Base-by-base conservation (phyloP, 2,329 filamentous ascomycete genomes). In the Macrophomina phaseolina region DNA sequence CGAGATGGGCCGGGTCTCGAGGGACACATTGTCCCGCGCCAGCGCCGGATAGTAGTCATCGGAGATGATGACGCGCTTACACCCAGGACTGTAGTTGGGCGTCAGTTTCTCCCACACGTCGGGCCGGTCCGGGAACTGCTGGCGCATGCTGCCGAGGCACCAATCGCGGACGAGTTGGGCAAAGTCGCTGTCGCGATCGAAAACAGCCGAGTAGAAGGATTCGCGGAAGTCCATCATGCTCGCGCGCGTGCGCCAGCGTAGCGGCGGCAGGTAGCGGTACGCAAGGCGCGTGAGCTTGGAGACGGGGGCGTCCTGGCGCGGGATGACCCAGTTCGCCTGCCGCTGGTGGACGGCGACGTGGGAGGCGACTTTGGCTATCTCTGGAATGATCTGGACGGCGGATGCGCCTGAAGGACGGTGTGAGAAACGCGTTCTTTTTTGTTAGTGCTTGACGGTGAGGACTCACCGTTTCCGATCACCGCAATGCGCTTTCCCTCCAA, bases 311-410 rank as follows among this genome's bases (percentile, higher is more conserved):
- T 89, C 86, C 2, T 76, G 68, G 16, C 86, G 83, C 3, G 86
- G 85, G 2, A 86, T 80, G 5, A 88, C 74, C 85, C 86, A 89
- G 70, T 88, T 88, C 0, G 87, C 84, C 0, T 85, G 85, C 16
- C 87, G 79, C 71, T 89, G 86, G 73, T 85, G 88, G 14, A 89
- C 76, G 0, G 82, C 84, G 16, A 89, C 73, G 12, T 81, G 77
- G 2, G 81, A 78, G 9, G 82, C 83, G 2, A 81, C 77, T 51
- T 84, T 84, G 2, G 82, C 81, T 40, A 88, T 79, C 63, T 87
- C 85, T 1, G 86, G 86, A 36, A 87, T 79, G 68, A 89, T 87
- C 68, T 89, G 87, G 1, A 81, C 82, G 1, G 85, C 85, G 0
- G 86, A 87, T 42, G 86, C 86, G 6, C 85, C 62, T 64, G 46